Evolutionary conservation across 768 basidiomycete species (phyloP).

Genomic region (Suillus bovinus): DNA sequence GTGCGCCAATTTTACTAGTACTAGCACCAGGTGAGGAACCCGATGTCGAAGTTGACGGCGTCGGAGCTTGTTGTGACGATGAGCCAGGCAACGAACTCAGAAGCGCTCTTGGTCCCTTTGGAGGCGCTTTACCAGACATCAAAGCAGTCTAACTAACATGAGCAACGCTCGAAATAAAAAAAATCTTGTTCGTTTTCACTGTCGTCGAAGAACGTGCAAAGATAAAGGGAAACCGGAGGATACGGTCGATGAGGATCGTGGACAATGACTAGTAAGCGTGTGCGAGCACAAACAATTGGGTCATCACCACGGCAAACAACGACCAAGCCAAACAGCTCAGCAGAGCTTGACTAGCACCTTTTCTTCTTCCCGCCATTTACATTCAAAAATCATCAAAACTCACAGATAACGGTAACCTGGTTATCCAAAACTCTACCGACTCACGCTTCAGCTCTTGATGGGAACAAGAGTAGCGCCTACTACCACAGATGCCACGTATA

Average conservation of each 20-base stretch:
- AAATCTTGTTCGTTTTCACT: slow-evolving; percentile 5
- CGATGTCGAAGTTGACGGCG: slow-evolving; percentile 35
- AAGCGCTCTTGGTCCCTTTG: slow-evolving; percentile 71
- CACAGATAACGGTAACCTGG: background rate
- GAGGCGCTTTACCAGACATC: slow-evolving; percentile 82
- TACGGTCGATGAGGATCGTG: slow-evolving; percentile 13
- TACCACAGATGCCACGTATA: slow-evolving; percentile 7
- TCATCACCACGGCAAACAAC: slow-evolving; percentile 8
- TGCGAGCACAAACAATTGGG: slow-evolving; percentile 10
- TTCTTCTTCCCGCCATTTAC: slow-evolving; percentile 6
- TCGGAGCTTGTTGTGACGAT: slow-evolving; percentile 29
- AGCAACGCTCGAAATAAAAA: slow-evolving; percentile 8
- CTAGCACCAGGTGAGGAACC: slow-evolving; percentile 29
- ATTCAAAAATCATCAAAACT: background rate
- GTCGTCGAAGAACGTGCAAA: slow-evolving; percentile 13
- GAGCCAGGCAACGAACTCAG: slow-evolving; percentile 43
- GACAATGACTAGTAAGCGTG: slow-evolving; percentile 6
- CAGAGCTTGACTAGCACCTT: background rate
- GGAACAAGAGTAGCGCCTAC: slow-evolving; percentile 3
- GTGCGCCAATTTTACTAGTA: slow-evolving; percentile 47
- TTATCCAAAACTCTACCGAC: background rate
- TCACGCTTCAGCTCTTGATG: background rate
- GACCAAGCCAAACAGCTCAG: background rate
- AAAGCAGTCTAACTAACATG: slow-evolving; percentile 19
- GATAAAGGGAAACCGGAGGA: slow-evolving; percentile 13